Percentiles rank a stretch among this genome's conserved stretches.
Evolutionary conservation across 2,329 filamentous ascomycete species (phyloP).

Genomic region (Thermoascus crustaceus): DNA sequence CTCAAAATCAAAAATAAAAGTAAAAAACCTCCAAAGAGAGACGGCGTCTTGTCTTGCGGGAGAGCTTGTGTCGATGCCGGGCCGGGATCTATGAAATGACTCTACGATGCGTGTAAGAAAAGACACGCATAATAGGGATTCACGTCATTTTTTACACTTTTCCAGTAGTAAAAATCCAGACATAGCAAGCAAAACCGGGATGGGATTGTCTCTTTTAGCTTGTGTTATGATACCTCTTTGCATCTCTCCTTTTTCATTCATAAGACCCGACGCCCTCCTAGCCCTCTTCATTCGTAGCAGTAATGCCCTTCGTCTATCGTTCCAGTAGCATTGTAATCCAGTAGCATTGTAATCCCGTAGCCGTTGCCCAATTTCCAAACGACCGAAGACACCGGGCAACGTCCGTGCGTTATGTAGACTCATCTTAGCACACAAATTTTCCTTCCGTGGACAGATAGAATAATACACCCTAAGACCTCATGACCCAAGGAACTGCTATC

Average conservation of each 20-base stretch:
- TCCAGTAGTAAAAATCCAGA: constrained; percentile 10
- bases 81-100: constrained; percentile 12
- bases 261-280: not conserved
- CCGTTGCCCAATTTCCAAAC: too few relatives aligned
- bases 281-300: too few relatives aligned
- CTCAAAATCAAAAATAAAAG: constrained; percentile 17
- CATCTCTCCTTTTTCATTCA: not conserved
- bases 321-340: not conserved
- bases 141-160: not conserved
- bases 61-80: constrained; percentile 27
- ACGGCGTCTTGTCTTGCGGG: constrained; percentile 32
- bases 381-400: too few relatives aligned
- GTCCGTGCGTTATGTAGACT: too few relatives aligned
- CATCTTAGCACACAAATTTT: too few relatives aligned
- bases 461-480: too few relatives aligned
- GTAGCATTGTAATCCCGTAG: too few relatives aligned
- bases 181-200: constrained; percentile 2
- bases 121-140: constrained; percentile 3
- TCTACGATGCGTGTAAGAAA: constrained; percentile 14
- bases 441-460: too few relatives aligned
- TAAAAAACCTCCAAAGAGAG: constrained; percentile 23
- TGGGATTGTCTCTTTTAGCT: constrained; percentile 2
- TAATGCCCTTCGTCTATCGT: not conserved
- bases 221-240: constrained; percentile 2
- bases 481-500: too few relatives aligned